Base-by-base conservation (phyloP, 225 moss, liverwort and hornwort species). In the Takakia lepidozioides region DNA sequence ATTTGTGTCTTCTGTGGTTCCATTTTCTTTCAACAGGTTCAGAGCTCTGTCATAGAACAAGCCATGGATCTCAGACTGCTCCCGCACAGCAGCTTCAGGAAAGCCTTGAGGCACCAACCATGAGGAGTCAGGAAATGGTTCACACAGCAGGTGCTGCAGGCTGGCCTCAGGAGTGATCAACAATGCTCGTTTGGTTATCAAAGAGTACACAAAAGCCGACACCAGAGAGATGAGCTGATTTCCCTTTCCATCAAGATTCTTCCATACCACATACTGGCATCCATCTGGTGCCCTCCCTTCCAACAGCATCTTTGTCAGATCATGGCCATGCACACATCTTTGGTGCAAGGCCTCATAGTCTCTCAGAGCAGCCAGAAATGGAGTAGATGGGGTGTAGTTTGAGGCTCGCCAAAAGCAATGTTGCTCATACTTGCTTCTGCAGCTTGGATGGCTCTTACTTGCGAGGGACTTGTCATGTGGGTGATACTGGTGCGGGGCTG, bases 171-270 rank as follows among this genome's bases (percentile, higher is more conserved):
- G 73, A 1, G 62, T 67, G 48, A 74, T 66, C 53, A 80, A 63
- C 7, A 80, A 60, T 37, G 56, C 68, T 22, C 75, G 71, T 19
- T 55, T 8, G 2, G 72, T 75, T 10, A 81, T 40, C 44, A 81
- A 10, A 25, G 69, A 68, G 25, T 75, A 80, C 3, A 73, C 63
- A 53, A 80, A 80, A 8, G 73, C 79, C 21, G 79, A 75, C 11
- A 81, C 62, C 1, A 72, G 59, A 1, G 81, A 81, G 7, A 81
- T 61, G 24, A 66, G 61, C 27, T 75, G 72, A 45, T 69, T 81
- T 14, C 75, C 71, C 41, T 68, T 68, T 17, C 75, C 68, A 23
- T 81, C 75, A 37, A 72, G 20, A 13, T 66, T 56, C 49, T 42
- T 68, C 66, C 66, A 75, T 9, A 72, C 59, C 21, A 72, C 40